phyloP scores from a whole-genome alignment of 176 grass and related monocot species.

The Avena insularis region DNA sequence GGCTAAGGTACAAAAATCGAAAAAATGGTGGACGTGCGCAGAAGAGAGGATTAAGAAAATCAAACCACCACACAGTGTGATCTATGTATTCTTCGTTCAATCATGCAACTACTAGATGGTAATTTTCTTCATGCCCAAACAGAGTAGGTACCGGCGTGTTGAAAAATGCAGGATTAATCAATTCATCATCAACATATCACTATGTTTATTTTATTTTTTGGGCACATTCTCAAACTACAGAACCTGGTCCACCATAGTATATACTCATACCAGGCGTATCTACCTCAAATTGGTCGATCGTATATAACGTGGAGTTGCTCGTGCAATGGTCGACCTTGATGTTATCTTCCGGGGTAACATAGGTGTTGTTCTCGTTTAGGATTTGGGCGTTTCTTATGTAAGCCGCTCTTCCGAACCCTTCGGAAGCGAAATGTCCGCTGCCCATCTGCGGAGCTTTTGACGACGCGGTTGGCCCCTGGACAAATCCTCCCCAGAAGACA shows the following conservation, averaged over 20 bases:
- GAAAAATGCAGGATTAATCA: too few species aligned
- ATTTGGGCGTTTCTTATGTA: not conserved
- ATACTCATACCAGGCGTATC: not conserved
- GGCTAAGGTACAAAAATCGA: too few species aligned
- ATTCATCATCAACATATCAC: too few species aligned
- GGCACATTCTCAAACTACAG: not conserved
- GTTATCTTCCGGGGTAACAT: not conserved
- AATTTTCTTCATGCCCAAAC: not conserved
- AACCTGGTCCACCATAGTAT: constrained; percentile 35
- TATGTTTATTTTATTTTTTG: not conserved
- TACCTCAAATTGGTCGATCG: not conserved
- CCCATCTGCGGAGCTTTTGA: constrained; percentile 23
- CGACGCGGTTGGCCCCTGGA: not conserved
- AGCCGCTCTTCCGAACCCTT: constrained; percentile 35
- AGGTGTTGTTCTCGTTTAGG: not conserved
- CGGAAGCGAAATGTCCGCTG: constrained; percentile 38
- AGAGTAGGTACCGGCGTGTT: too few species aligned
- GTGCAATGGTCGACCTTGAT: not conserved
- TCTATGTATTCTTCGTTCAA: not conserved
- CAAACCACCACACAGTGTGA: too few species aligned
- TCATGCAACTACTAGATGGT: not conserved
- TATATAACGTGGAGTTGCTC: not conserved
- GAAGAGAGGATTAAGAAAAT: too few species aligned
- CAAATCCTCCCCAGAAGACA: not conserved
- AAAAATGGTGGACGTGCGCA: too few species aligned